These are phyloP conservation scores for Fusarium chlamydosporum DNA, from an alignment of 2,329 filamentous ascomycete genomes.

Conservation along the genomic window DNA sequence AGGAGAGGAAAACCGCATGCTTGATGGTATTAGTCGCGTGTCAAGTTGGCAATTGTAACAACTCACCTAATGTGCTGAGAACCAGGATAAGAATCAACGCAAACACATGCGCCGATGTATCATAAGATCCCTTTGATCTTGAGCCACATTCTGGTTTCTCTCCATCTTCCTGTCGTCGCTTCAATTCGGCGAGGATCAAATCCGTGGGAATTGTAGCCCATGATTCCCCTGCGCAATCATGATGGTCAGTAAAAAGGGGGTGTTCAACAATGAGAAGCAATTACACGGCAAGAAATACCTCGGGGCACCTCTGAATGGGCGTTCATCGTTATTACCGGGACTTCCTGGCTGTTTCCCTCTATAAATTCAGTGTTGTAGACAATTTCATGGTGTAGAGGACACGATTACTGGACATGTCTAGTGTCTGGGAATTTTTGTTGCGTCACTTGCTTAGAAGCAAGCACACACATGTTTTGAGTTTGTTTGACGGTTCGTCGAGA, in stretches of 20 bases:
- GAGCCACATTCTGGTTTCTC: slow-evolving; percentile 67
- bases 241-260: slow-evolving; percentile 43
- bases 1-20: slow-evolving; percentile 77
- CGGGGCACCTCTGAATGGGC: slow-evolving; percentile 34
- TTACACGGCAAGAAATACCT: slow-evolving; percentile 34
- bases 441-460: slow-evolving; percentile 45
- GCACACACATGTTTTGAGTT: slow-evolving; percentile 46
- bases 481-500: slow-evolving; percentile 30
- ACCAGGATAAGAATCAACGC: slow-evolving; percentile 76
- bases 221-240: slow-evolving; percentile 48
- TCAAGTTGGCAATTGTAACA: background rate
- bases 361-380: slow-evolving; percentile 35
- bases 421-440: slow-evolving; percentile 34
- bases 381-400: slow-evolving; percentile 50
- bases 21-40: slow-evolving; percentile 46
- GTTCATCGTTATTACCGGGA: slow-evolving; percentile 39
- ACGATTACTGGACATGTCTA: slow-evolving; percentile 41
- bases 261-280: background rate
- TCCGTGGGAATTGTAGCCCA: slow-evolving; percentile 68
- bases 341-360: slow-evolving; percentile 36
- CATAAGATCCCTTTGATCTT: slow-evolving; percentile 69
- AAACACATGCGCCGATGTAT: slow-evolving; percentile 76
- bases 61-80: slow-evolving; percentile 70
- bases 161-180: slow-evolving; percentile 60
- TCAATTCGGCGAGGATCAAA: slow-evolving; percentile 66